Base-by-base conservation (phyloP, 495 filamentous ascomycete species). In the Ascodesmis nigricans region DNA sequence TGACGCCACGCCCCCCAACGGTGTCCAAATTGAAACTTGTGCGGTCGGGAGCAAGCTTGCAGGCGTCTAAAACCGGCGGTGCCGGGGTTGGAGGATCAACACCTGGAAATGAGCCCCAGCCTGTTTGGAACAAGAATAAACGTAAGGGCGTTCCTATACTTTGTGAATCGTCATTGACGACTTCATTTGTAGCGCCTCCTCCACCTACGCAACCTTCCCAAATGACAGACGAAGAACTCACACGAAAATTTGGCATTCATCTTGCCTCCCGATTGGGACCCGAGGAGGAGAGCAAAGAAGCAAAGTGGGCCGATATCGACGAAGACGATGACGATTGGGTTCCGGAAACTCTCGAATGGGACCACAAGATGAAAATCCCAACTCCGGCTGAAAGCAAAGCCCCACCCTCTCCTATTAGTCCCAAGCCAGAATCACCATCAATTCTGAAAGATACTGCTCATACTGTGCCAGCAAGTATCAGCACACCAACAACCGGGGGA, bases 301-400 rank as follows among this genome's bases (percentile, higher is more conserved):
- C 81, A 10, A 84, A 81, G 51, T 99, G 87, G 87, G 87, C 90
- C 11, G 87, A 99, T 59, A 93, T 97, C 38, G 87, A 95, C 39
- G 87, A 99, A 38, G 87, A 99, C 43, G 82, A 93, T 51, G 87
- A 95, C 36, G 83, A 95, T 51, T 99, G 87, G 87, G 81, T 76
- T 2, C 90, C 87, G 0, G 83, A 95, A 42, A 74, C 76, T 4
- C 91, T 95, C 40, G 80, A 91, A 42, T 99, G 87, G 87, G 81
- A 75, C 43, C 87, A 99, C 54, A 84, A 83, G 21, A 95, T 83
- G 9, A 93, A 95, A 58, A 78, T 82, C 8, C 35, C 55, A 7
- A 53, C 56, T 23, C 45, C 53, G 19, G 50, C 64, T 29, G 57
- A 59, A n/a, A n/a, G n/a, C n/a, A n/a, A n/a, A n/a, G n/a, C n/a